These are phyloP conservation scores for Chlamydomonas eustigma DNA, from an alignment of 139 green algal genomes.

Conservation along the genomic window DNA sequence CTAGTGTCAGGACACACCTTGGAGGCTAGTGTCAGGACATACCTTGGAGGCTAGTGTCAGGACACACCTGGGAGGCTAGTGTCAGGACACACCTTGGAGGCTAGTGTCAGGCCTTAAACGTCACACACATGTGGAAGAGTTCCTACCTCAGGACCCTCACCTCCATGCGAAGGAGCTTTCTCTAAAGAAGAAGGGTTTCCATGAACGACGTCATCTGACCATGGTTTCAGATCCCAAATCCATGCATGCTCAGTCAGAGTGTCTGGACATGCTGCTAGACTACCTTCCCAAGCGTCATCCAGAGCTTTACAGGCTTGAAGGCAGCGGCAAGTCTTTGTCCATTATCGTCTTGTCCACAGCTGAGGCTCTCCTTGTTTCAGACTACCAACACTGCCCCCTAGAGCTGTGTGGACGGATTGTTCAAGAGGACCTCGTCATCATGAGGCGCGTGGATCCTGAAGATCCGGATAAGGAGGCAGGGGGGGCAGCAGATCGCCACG, in stretches of 20 bases:
- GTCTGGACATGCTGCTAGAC: conserved; percentile 26
- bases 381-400: conserved; percentile 23
- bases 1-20: too few species aligned
- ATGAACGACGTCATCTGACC: not conserved
- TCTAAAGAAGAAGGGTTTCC: not conserved
- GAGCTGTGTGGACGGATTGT: conserved; percentile 33
- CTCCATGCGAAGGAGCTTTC: not conserved
- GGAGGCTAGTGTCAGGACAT: too few species aligned
- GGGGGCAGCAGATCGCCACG: not conserved
- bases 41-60: not conserved
- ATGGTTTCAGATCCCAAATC: not conserved
- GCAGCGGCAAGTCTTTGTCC: not conserved
- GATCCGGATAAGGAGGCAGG: not conserved
- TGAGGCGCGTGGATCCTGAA: not conserved
- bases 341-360: not conserved
- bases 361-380: conserved; percentile 9
- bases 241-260: conserved; percentile 12
- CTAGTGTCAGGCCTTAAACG: not conserved
- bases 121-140: not conserved
- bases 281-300: conserved; percentile 24
- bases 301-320: conserved; percentile 11
- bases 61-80: too few species aligned
- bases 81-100: not conserved
- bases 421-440: conserved; percentile 20
- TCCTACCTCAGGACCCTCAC: not conserved